Evolutionary conservation across 139 green algal species (phyloP), one percentile per base, ranked within the genome.

Genomic region (Haematococcus lacustris): DNA sequence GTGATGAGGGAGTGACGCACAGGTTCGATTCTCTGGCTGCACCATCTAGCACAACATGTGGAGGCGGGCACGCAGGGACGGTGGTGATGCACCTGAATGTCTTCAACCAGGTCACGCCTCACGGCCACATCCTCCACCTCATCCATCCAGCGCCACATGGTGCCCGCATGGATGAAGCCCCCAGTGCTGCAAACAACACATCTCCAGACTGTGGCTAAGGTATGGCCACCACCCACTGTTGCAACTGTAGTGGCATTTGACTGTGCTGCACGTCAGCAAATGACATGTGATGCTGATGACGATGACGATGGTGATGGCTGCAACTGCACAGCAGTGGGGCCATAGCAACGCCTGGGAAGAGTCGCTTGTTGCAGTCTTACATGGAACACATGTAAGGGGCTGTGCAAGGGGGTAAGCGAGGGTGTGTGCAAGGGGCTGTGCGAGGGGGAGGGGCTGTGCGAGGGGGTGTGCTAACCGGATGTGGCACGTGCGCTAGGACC

Each of bases 101-200:
- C 77, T 38, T 82, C 77, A 30, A 82, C 50, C 61, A 82, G 61
- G 77, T 78, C 73, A 37, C 70, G 43, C 43, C 78, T 68, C 64
- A 77, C 60, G 57, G 74, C 72, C 50, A 83, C 64, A 50, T 83
- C 78, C 70, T 83, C 78, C 51, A 83, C 73, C 64, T 83, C 73
- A 68, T 83, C 73, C 78, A 83, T 83, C 78, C 78, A 83, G 1
- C 73, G 69, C 73, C 73, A 83, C 78, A 83, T 83, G 38, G 78
- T 83, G 30, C 73, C 78, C 37, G 70, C 69, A 66, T 83, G 78
- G 40, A 83, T 77, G 70, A 79, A 83, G 1, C 78, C 78, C 21
- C 78, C 78, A 3, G 73, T 83, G 39, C 73, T 82, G 77, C 66
- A 35, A 32, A 65, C 25, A 65, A 30, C 21, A n/a, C 57, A 65